These are phyloP conservation scores for Pyricularia pennisetigena DNA, from an alignment of 2,329 filamentous ascomycete species.

Conservation along the genomic window DNA sequence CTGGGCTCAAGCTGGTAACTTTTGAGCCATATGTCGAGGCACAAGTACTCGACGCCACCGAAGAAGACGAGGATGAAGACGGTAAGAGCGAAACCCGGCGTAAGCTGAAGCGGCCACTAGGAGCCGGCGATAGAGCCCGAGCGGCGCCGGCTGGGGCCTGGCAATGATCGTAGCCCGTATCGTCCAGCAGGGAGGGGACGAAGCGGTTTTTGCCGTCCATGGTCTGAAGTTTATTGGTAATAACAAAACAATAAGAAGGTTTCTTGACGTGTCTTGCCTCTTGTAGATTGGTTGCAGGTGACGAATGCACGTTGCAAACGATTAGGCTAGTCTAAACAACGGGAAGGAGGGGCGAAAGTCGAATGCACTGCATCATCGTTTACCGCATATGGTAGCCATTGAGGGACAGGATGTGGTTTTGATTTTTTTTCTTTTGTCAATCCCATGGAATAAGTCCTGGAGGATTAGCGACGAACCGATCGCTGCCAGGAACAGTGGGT, in stretches of 20 bases:
- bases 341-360: background rate
- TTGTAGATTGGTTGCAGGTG: background rate
- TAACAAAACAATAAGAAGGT: background rate
- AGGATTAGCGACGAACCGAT: background rate
- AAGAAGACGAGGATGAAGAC: background rate
- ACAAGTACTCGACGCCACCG: background rate
- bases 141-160: background rate
- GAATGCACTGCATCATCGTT: background rate
- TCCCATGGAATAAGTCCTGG: background rate
- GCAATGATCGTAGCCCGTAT: constrained; percentile 6
- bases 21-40: background rate
- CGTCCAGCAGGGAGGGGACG: constrained; percentile 10
- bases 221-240: background rate
- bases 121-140: constrained; percentile 10
- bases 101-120: constrained; percentile 10
- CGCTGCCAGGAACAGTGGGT: background rate
- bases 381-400: background rate
- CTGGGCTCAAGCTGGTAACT: constrained; percentile 1
- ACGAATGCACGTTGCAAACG: background rate
- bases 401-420: background rate
- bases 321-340: background rate
- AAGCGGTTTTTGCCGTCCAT: constrained; percentile 13
- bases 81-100: constrained; percentile 4
- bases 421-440: background rate
- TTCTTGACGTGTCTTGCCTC: background rate